phyloP scores from a whole-genome alignment of 1,284 basidiomycete species.

The Veloporphyrellus conicus region DNA sequence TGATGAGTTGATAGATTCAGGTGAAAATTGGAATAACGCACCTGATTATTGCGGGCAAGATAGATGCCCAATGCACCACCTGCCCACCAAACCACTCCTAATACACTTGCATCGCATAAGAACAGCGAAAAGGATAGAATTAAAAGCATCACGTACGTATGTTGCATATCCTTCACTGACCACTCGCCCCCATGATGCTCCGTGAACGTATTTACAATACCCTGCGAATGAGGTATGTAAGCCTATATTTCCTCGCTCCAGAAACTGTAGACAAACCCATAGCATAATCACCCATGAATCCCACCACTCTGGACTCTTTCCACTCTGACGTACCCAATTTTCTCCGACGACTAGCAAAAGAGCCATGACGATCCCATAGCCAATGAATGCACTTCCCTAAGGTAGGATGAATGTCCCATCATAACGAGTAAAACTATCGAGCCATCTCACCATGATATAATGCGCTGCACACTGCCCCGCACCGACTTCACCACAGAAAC shows the following conservation, averaged over 20 bases:
- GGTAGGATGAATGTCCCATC: not conserved
- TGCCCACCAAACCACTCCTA: constrained; percentile 71
- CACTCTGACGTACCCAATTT: constrained; percentile 70
- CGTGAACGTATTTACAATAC: constrained; percentile 86
- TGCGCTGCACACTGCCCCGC: constrained; percentile 85
- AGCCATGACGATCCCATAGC: constrained; percentile 80
- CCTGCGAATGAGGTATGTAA: constrained; percentile 18
- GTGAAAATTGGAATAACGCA: constrained; percentile 19
- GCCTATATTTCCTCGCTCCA: not conserved
- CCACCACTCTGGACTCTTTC: constrained; percentile 83
- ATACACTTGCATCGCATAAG: constrained; percentile 31
- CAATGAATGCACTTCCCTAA: constrained; percentile 79
- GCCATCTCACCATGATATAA: constrained; percentile 72
- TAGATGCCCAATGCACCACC: constrained; percentile 88
- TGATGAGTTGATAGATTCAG: not conserved
- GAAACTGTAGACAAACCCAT: constrained; percentile 57
- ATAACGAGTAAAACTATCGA: not conserved
- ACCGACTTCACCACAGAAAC: constrained; percentile 66
- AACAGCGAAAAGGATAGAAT: not conserved
- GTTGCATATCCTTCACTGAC: constrained; percentile 94
- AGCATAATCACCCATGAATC: constrained; percentile 86
- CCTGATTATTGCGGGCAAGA: constrained; percentile 77
- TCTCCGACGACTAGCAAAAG: constrained; percentile 82
- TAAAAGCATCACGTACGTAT: constrained; percentile 58
- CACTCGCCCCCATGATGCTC: constrained; percentile 78